Evolutionary conservation across 371 early-diverging fungal genomes (phyloP), one percentile per base, ranked within the genome.

Genomic region (Mucor sp.): DNA sequence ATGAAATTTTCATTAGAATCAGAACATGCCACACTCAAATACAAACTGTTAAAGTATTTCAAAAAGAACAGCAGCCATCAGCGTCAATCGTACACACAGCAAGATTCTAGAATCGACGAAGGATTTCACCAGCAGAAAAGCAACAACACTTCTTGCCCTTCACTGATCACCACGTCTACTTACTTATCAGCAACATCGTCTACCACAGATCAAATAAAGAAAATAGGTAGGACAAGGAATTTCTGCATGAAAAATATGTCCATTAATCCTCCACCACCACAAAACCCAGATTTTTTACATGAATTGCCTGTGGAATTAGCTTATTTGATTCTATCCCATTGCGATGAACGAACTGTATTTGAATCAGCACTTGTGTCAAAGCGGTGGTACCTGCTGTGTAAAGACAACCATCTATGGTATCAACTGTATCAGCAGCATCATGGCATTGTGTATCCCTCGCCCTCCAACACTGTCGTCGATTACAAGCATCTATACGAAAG

Each of bases 351-450:
- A 1, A 60, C 67, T 1, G 23, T 71, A 2, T 19, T 71, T 0
- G 37, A 39, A 11, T 53, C 30, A 6, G 47, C 55, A 0, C 37
- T 35, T 23, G 71, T 71, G 0, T 71, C 60, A 12, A 58, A 44
- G 4, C 39, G 60, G 7, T 67, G 67, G 71, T 47, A 63, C 23
- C 5, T 4, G 15, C 15, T 71, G 7, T 66, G 67, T 21, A 63
- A 53, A 44, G 71, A 71, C 23, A 67, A 71, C 37, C 21, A 67
- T 37, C 12, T 71, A 2, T 71, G 71, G 71, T 25, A 28, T 8
- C 60, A 63, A 1, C 27, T 71, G 6, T 71, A 67, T 25, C n/a
- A 33, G 1, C 27, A 50, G 23, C 62, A 69, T 17, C 56, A 60
- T 56, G 62, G 65, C 8, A 30, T 5, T 17, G 55, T 60, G 4